These are phyloP conservation scores for Trichosporon sp. DNA, from an alignment of 1,284 basidiomycete genomes.

Conservation along the genomic window DNA sequence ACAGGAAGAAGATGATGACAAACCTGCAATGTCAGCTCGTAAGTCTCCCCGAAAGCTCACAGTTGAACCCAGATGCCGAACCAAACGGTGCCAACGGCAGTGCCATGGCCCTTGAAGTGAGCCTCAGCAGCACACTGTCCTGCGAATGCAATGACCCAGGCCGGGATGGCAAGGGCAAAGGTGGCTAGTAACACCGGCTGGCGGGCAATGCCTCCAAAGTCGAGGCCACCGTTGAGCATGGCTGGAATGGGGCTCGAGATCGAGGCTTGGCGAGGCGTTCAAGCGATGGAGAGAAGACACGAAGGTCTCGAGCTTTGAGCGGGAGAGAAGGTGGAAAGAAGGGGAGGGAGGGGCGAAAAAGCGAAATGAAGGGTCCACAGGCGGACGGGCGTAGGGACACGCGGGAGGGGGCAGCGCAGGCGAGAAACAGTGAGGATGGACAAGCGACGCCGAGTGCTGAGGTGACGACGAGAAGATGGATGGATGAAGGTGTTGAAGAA, in stretches of 20 bases:
- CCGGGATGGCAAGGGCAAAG: conserved; percentile 75
- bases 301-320: neutral
- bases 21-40: conserved; percentile 29
- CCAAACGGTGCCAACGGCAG: conserved; percentile 68
- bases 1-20: conserved; percentile 54
- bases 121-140: conserved; percentile 38
- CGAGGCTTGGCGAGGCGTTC: conserved; percentile 5
- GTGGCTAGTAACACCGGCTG: conserved; percentile 89
- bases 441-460: conserved; percentile 5
- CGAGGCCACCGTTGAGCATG: conserved; percentile 45
- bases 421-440: neutral
- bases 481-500: neutral
- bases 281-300: neutral
- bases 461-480: neutral
- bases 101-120: neutral
- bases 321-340: conserved; percentile 3
- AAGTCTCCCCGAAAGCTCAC: conserved; percentile 30
- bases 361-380: conserved; percentile 14
- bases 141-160: conserved; percentile 89
- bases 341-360: neutral
- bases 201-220: conserved; percentile 65
- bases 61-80: conserved; percentile 74
- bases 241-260: conserved; percentile 21
- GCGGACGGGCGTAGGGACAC: neutral
- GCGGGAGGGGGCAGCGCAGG: neutral